A percentile compares a stretch with the other conserved stretches of the same genome.
Conservation (phyloP, 345 rosid genomes). For the Dipteronia sinensis region DNA sequence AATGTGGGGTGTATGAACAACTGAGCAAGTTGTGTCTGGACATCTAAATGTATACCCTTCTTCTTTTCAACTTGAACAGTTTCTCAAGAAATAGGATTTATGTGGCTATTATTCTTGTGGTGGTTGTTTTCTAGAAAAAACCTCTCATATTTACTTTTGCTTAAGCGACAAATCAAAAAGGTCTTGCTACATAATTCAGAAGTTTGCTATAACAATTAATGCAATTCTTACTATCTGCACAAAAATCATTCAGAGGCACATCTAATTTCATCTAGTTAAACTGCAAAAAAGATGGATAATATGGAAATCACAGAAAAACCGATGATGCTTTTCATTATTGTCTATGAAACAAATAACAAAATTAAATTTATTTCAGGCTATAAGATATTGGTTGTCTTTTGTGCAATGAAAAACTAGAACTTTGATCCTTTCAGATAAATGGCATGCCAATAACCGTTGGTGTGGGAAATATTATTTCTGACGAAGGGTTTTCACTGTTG, state of each 20-base stretch:
- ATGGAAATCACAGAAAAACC: neutral
- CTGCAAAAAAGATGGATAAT: neutral
- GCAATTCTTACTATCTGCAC: neutral
- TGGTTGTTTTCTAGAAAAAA: too few relatives aligned
- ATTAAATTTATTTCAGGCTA: neutral
- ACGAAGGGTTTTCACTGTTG: conserved; percentile 77
- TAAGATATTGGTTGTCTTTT: neutral
- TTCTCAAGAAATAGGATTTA: too few relatives aligned
- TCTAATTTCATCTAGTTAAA: neutral
- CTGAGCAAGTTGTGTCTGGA: too few relatives aligned
- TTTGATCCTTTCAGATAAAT: conserved; percentile 50
- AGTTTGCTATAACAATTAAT: neutral
- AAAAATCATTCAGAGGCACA: neutral
- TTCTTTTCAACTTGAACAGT: too few relatives aligned
- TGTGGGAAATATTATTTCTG: conserved; percentile 68
- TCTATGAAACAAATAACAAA: neutral
- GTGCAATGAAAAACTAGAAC: neutral
- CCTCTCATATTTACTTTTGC: neutral
- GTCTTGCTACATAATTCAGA: neutral
- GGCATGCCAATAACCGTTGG: conserved; percentile 83
- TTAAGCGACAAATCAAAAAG: neutral
- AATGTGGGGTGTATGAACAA: neutral
- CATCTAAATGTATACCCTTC: too few relatives aligned
- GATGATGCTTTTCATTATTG: neutral
- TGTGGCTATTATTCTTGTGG: too few relatives aligned